Conservation (phyloP, 2,329 filamentous ascomycete species). For the Rhexocercosporidium sp. region DNA sequence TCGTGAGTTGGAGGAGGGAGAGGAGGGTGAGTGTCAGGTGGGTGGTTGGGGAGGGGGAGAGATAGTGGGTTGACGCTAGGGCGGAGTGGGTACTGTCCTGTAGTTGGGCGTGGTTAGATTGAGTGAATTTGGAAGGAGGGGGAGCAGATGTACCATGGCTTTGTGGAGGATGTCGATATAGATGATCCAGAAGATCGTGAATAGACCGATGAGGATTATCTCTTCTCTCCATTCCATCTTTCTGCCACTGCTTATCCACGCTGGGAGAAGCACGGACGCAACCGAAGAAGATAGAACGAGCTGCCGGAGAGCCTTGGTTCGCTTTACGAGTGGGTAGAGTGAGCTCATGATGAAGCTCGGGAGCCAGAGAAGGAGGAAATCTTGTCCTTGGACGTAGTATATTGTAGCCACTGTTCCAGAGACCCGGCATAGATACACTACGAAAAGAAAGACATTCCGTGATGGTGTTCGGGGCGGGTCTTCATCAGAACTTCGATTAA, state of each 20-base stretch:
- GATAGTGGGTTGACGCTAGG: not conserved
- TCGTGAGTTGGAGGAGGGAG: constrained; percentile 7
- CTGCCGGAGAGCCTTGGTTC: not conserved
- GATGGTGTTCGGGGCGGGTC: not conserved
- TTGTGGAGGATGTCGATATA: constrained; percentile 6
- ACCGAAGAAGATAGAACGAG: not conserved
- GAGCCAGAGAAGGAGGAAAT: not conserved
- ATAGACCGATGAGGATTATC: not conserved
- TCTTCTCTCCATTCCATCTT: not conserved
- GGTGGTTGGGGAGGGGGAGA: not conserved
- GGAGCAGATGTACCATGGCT: not conserved
- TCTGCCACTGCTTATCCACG: not conserved
- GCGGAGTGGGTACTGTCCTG: not conserved
- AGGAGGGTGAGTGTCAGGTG: constrained; percentile 4
- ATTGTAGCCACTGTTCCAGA: not conserved
- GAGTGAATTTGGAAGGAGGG: not conserved
- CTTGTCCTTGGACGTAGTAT: constrained; percentile 3
- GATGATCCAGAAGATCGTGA: constrained; percentile 11
- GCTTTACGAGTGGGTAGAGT: not conserved
- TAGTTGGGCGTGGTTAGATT: not conserved
- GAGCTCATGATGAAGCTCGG: not conserved
- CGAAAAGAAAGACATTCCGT: not conserved
- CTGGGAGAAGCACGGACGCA: not conserved
- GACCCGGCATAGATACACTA: not conserved
- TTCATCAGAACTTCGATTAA: not conserved